Base-by-base conservation (phyloP, 495 filamentous ascomycete species). In the Rhypophila decipiens region DNA sequence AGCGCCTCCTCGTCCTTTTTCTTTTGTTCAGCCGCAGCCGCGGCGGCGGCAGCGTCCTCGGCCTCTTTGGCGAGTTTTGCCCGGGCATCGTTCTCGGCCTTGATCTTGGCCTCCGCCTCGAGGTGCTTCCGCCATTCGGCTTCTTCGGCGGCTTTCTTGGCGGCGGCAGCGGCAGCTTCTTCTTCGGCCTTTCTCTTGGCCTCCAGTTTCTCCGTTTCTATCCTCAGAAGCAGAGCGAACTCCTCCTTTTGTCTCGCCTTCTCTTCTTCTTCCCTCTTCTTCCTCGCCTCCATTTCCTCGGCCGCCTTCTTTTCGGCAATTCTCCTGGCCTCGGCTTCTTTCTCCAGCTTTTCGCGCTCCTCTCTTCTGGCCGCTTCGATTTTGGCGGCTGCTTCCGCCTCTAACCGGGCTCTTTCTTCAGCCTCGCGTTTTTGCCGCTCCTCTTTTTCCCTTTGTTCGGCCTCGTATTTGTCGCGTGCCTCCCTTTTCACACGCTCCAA, bases 181-280 rank as follows among this genome's bases (percentile, higher is more conserved):
- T 55, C 58, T 44, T 71, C 67, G 34, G 66, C 69, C 44, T 60
- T 65, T 22, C 61, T 51, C 9, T 55, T 60, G n/a, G 68, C 67
- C 17, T 72, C 67, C n/a, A 71, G 44, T 29, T 57, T 60, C 11
- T 57, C 47, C 18, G 46, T 45, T 40, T 66, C 63, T 10, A 56
- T 61, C 33, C 57, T 59, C 39, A 60, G 42, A 24, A 54, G 51
- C 12, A 51, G 53, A 2, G 51, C 49, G 11, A 55, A 18, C 49
- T 62, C 59, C 24, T 66, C 68, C 38, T 81, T 78, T 15, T 72
- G 66, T 50, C 70, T 75, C 43, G 62, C 67, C 49, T 72, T 66
- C 22, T 67, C 70, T 41, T 69, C 68, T 23, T 62, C 63, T 15
- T 61, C 64, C 9, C 60, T 56, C 49, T 53, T 46, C 46, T 62